Evolutionary conservation across 2,329 filamentous ascomycete genomes (phyloP).

Genomic region (Arthrobotrys musiformis): DNA sequence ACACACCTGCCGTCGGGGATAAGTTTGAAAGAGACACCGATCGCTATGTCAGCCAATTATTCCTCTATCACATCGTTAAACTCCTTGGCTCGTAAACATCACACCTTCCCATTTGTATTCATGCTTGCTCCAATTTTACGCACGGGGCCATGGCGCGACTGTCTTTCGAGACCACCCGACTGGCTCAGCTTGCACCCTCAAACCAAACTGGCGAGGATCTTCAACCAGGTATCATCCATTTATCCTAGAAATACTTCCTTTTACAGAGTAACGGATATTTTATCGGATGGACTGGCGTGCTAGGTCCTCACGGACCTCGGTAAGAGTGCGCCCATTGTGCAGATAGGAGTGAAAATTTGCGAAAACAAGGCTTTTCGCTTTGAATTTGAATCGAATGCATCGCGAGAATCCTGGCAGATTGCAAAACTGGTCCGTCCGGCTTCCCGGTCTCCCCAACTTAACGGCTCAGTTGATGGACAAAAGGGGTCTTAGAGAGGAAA

Average conservation of each 20-base stretch:
- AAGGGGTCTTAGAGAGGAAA: not conserved
- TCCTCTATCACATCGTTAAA: not conserved
- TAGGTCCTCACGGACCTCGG: not conserved
- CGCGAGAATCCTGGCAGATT: not conserved
- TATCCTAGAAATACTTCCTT: not conserved
- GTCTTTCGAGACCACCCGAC: not conserved
- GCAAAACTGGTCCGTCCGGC: not conserved
- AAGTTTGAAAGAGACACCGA: not conserved
- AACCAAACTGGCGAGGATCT: not conserved
- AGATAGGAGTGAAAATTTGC: conserved; percentile 1
- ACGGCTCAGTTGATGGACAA: not conserved
- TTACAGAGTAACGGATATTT: not conserved
- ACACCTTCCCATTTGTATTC: not conserved
- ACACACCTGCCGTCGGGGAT: not conserved
- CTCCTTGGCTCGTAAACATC: not conserved
- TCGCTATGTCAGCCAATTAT: not conserved
- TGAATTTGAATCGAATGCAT: not conserved
- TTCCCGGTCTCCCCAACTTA: not conserved
- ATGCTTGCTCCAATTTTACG: not conserved
- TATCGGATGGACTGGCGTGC: not conserved
- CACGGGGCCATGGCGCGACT: not conserved
- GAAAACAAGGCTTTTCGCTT: not conserved
- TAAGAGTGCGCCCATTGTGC: not conserved
- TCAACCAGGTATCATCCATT: not conserved
- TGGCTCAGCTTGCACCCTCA: not conserved